Base-by-base conservation (phyloP, 345 rosid species). In the Populus ilicifolia region DNA sequence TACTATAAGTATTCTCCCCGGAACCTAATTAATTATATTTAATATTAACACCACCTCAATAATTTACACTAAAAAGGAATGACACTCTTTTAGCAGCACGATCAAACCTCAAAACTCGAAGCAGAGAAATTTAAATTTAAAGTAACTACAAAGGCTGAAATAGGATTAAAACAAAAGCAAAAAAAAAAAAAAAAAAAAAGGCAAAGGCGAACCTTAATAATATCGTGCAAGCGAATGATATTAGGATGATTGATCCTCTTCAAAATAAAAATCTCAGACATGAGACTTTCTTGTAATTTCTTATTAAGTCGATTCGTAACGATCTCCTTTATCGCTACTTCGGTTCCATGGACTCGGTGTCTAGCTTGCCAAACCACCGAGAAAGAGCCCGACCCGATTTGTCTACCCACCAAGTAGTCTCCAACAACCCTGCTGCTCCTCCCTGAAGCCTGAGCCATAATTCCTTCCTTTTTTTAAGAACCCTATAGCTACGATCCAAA, bases 351-450 rank as follows among this genome's bases (percentile, higher is more conserved):
- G 74, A 89, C 88, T 30, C 92, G 87, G 85, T 96, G 99, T 83
- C 91, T 85, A 41, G 94, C 99, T 41, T 90, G 97, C 90, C 94
- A 96, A 12, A 96, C 98, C n/a, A 88, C 90, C 2, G 99, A 96
- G 90, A 94, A 96, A 30, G 99, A 96, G 83, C 99, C 98, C 70
- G 95, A 96, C 74, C 99, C 99, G 84, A 96, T 92, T 86, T 91
- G 88, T 46, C 85, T 80, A 38, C 97, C 93, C 29, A 92, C 90
- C 79, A 84, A 71, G 80, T 96, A 96, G 82, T 96, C 95, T 9
- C 99, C 99, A n/a, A 96, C 89, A 33, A 94, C 84, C 77, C 97
- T 87, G 38, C 90, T 89, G 44, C 17, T 39, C 73, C 88, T 83
- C 78, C 86, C 92, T 69, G 87, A 44, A 77, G 87, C 73, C 75